Evolutionary conservation across 352 stramenopile species (phyloP).

Genomic region (Phytopythium sindhum): DNA sequence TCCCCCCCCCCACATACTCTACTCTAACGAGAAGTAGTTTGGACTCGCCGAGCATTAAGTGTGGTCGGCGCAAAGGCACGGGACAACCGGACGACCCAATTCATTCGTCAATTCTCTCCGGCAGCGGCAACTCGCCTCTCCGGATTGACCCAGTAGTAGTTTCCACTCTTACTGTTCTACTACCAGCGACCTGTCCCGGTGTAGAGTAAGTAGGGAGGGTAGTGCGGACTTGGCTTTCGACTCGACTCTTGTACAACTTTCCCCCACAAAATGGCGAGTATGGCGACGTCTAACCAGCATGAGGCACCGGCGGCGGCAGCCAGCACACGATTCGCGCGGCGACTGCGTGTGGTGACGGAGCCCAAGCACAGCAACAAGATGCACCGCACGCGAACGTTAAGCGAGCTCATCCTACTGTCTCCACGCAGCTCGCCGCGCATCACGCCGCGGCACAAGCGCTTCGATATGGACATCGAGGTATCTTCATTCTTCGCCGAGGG

Average conservation of each 20-base stretch:
- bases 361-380: conserved; percentile 85
- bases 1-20: no score
- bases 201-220: neutral
- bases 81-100: neutral
- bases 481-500: conserved; percentile 63
- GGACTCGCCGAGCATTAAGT: no score
- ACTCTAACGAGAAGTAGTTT: neutral
- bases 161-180: no score
- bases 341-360: conserved; percentile 80
- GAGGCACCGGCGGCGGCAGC: conserved; percentile 13
- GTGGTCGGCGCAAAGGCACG: no score
- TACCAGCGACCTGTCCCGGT: no score
- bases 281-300: conserved; percentile 6
- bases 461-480: conserved; percentile 87
- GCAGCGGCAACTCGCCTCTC: conserved; percentile 6
- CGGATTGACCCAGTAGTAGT: neutral
- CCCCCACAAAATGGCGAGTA: conserved; percentile 1
- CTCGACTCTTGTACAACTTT: neutral
- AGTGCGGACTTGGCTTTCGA: neutral
- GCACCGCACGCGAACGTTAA: conserved; percentile 75
- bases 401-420: conserved; percentile 72
- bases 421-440: conserved; percentile 58
- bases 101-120: conserved; percentile 36
- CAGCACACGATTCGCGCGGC: conserved; percentile 43
- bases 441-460: conserved; percentile 54